Evolutionary conservation across 495 filamentous ascomycete genomes (phyloP), one percentile per base, ranked within the genome.

Genomic region (Trichocladium uniseriatum): DNA sequence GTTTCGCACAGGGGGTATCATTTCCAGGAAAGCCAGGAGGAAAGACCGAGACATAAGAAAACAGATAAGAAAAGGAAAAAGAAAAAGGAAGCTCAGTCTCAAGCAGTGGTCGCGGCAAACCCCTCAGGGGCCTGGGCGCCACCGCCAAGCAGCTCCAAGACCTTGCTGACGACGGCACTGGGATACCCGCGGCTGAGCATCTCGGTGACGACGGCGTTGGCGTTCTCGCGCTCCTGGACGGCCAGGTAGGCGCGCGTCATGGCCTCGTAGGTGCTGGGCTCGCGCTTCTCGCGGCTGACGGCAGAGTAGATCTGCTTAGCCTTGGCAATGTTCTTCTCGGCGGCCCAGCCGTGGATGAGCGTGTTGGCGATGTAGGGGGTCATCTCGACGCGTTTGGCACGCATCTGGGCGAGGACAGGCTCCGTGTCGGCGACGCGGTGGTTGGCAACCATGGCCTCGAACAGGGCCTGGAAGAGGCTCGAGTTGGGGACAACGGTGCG

Each of bases 281-380:
- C 92, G 22, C 92, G 80, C 71, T 84, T 87, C 27, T 79, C 75
- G 21, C 74, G 74, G 29, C 80, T 77, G 32, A 98, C 78, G 39
- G 77, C 71, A 34, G 83, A 75, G 63, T 94, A 98, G 55, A 96
- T 79, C 6, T 74, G 71, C 66, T 83, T 79, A 32, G 88, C 86
- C 65, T 87, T 89, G 44, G 64, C 67, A 21, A 98, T 86, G 47
- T 89, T 77, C 66, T 83, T 84, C 64, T 86, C 86, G 24, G 79
- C 71, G 31, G 94, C 89, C 92, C 92, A 98, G 52, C 92, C 92
- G 57, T 97, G 89, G 62, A 98, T 98, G n/a, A 98, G 79, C 1
- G 89, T 94, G 73, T 98, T 98, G 57, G 94, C 92, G 56, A 98
- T 97, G 69, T 98, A 98, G 1, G 92, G 84, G 5, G 94, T 97